Evolutionary conservation across 1,284 basidiomycete species (phyloP).

Genomic region (Entoloma clypeatum): DNA sequence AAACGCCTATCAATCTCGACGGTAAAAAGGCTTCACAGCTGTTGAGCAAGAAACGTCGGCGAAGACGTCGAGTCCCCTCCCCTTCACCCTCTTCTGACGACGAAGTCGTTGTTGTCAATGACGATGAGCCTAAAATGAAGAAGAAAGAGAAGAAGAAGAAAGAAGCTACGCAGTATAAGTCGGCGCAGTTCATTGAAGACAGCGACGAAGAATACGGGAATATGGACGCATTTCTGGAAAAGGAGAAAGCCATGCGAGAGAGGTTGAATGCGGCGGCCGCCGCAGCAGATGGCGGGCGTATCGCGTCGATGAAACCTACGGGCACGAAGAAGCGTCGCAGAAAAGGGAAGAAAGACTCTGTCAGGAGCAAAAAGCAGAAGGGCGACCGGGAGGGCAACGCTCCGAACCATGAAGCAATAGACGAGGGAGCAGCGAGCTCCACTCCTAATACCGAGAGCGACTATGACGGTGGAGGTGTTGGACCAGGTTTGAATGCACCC

Average conservation of each 20-base stretch:
- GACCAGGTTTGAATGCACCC: constrained; percentile 1
- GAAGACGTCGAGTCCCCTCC: constrained; percentile 45
- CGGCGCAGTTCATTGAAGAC: constrained; percentile 87
- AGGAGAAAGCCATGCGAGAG: constrained; percentile 52
- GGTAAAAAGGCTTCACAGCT: constrained; percentile 69
- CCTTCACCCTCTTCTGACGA: constrained; percentile 44
- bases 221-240: constrained; percentile 76
- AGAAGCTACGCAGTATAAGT: constrained; percentile 80
- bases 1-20: constrained; percentile 68
- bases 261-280: constrained; percentile 43
- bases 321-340: constrained; percentile 68
- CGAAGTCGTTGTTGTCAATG: constrained; percentile 35
- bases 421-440: constrained; percentile 7
- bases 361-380: constrained; percentile 28
- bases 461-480: not conserved
- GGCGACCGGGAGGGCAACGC: constrained; percentile 10
- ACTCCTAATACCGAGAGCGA: constrained; percentile 5
- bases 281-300: constrained; percentile 34
- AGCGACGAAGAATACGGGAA: constrained; percentile 79
- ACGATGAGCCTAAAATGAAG: constrained; percentile 41
- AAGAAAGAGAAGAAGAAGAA: constrained; percentile 55
- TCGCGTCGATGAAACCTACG: constrained; percentile 56
- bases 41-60: constrained; percentile 58
- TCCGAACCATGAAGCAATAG: constrained; percentile 5
- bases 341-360: constrained; percentile 25